Evolutionary conservation across 441 rosid species (phyloP), one percentile per base, ranked within the genome.

Genomic region (Jatropha podagrica): DNA sequence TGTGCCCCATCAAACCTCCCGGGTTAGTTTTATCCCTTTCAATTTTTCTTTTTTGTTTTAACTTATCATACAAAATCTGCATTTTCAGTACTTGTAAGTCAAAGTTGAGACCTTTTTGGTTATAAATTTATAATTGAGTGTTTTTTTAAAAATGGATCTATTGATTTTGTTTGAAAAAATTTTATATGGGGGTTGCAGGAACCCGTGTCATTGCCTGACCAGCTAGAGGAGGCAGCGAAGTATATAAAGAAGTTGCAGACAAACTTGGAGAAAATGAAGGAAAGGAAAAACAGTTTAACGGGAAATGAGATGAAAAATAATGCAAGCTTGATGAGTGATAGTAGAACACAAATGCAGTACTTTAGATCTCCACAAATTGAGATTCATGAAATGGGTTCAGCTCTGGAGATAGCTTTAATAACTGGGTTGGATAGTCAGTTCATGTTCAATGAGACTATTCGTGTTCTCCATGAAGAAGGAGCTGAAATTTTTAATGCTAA

Each of bases 171-270:
- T 6, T 9, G 27, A 26, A 32, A 10, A 13, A 32, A 23, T 41
- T 2, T 63, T 49, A 7, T 32, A 1, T 59, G 74, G 60, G 60
- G 9, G 42, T 44, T 78, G 65, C 79, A 93, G 96, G 92, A 88
- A 68, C 1, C 76, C 37, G 58, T 73, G 64, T 74, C 96, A 11
- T 32, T 91, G 63, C 88, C 95, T 46, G 98, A 94, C 78, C 95
- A 88, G 67, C 83, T 94, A 52, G 89, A 84, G 41, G 90, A 88
- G 74, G 97, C 97, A 7, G 77, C 88, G 60, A 90, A 78, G 5
- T 94, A 91, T 86, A 90, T 92, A 77, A 92, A 94, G 77, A 85
- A 71, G 81, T 66, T 91, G 76, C 92, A 90, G 82, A 78, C 66
- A 38, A 90, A 85, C 65, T 68, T 94, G 82, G 97, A 91, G 82